These are phyloP conservation scores for Cicer bijugum DNA, from an alignment of 306 rosid genomes.

Conservation along the genomic window DNA sequence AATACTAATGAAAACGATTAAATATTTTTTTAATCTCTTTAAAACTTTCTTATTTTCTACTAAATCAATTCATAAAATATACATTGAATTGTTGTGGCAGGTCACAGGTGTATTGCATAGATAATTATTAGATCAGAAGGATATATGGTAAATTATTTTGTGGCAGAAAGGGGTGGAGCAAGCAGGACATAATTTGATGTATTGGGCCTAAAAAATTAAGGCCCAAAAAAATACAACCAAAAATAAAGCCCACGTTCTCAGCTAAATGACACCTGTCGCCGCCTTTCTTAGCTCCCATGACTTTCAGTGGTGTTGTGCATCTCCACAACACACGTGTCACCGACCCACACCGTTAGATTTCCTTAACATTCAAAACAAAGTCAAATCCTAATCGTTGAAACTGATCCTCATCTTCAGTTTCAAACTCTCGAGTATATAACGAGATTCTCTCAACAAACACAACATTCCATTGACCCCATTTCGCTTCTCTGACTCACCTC, in stretches of 20 bases:
- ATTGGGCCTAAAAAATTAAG: neutral
- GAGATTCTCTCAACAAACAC: constrained; percentile 20
- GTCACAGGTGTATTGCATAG: no score
- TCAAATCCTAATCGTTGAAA: constrained; percentile 5
- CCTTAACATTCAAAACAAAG: neutral
- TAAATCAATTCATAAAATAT: no score
- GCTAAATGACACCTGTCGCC: constrained; percentile 20
- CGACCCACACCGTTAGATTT: fast-evolving
- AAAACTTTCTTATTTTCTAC: no score
- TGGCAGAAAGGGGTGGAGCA: no score
- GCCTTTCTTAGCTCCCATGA: constrained; percentile 7
- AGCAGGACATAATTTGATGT: no score
- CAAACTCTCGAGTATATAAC: constrained; percentile 16
- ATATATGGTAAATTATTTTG: no score
- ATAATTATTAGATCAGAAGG: no score
- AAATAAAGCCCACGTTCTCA: neutral
- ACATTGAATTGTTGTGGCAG: no score
- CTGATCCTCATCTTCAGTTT: constrained; percentile 27
- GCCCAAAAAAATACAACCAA: neutral
- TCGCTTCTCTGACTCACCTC: constrained; percentile 41
- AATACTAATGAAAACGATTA: no score
- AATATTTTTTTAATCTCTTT: no score
- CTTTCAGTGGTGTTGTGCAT: neutral
- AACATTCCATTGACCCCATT: constrained; percentile 43
- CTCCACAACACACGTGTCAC: neutral